These are phyloP conservation scores for Orbilia ellipsospora DNA, from an alignment of 2,329 filamentous ascomycete species.

Conservation along the genomic window DNA sequence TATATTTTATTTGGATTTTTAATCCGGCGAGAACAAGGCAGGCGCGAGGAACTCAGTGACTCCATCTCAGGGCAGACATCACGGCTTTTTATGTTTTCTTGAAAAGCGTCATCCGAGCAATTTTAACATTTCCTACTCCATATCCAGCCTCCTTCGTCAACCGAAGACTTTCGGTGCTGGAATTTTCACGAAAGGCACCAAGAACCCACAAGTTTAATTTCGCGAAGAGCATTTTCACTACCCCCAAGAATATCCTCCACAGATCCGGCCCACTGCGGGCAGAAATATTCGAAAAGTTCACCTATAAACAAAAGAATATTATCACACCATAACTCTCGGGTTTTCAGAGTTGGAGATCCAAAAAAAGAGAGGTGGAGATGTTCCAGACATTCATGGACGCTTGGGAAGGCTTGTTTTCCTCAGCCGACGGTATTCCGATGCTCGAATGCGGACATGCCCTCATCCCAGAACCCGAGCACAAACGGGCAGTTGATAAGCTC, in stretches of 20 bases:
- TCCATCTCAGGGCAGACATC: slow-evolving; percentile 14
- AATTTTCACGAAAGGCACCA: slow-evolving; percentile 2
- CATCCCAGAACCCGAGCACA: slow-evolving; percentile 3
- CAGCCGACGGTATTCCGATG: neutral
- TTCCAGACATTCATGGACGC: neutral
- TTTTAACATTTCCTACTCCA: slow-evolving; percentile 15
- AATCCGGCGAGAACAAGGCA: too few relatives aligned
- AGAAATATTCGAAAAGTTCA: slow-evolving; percentile 1
- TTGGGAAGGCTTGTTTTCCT: slow-evolving; percentile 1
- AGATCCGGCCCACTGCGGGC: slow-evolving; percentile 33
- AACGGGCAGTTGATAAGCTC: slow-evolving; percentile 22
- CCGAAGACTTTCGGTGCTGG: neutral
- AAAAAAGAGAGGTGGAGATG: too few relatives aligned
- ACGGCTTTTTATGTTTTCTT: slow-evolving; percentile 17
- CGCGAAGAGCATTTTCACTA: slow-evolving; percentile 20
- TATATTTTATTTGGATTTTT: too few relatives aligned
- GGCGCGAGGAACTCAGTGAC: neutral
- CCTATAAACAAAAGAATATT: too few relatives aligned
- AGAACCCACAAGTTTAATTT: slow-evolving; percentile 19
- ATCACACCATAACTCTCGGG: too few relatives aligned
- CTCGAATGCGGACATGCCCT: neutral
- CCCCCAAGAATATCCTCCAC: slow-evolving; percentile 3
- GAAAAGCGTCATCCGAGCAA: neutral
- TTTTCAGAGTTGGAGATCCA: too few relatives aligned
- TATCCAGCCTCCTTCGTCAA: slow-evolving; percentile 33